Base-by-base conservation (phyloP, 2,329 filamentous ascomycete genomes). In the Penicillium sp. region DNA sequence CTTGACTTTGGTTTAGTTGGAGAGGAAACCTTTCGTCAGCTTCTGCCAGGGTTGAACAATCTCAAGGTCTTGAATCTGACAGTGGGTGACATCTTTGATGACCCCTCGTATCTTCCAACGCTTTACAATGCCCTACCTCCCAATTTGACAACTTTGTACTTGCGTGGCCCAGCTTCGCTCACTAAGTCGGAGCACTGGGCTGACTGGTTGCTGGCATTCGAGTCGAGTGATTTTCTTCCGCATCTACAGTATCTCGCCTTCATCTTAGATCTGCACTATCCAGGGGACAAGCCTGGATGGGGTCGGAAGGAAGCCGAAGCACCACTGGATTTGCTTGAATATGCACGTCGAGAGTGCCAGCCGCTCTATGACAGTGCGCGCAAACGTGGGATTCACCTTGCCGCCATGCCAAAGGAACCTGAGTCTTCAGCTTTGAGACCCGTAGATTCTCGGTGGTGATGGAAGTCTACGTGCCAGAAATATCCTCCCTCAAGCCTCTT, bases 141-240 rank as follows among this genome's bases (percentile, higher is more conserved):
- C 2, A 68, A 66, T 46, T 45, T 70, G 13, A 56, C 60, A n/a
- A 62, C 58, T 9, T 50, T 70, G 21, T 62, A 58, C 27, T 67
- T 70, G 43, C 63, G 66, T 41, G 68, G 65, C 9, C 66, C 66
- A 6, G 55, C 58, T 0, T 64, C 63, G 8, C 59, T 71, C 5
- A 56, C 35, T 5, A 55, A 33, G 24, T 66, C 62, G 4, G 45
- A 55, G 1, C 44, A 63, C 4, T 69, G 69, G 67, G 1, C 51
- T 1, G 57, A 64, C 21, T 69, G 68, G 66, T 24, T 68, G 11
- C 41, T 50, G 7, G 49, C 66, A 2, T 71, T 71, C 31, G 48
- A 55, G 11, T 61, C 61, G 8, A 19, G 26, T 1, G 52, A 56
- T 0, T 70, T 63, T 35, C 53, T 69, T 4, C 65, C 65, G 2